A percentile compares a stretch with the other conserved stretches of the same genome.
Conservation (phyloP, 306 rosid species). For the Lagenaria siceraria region DNA sequence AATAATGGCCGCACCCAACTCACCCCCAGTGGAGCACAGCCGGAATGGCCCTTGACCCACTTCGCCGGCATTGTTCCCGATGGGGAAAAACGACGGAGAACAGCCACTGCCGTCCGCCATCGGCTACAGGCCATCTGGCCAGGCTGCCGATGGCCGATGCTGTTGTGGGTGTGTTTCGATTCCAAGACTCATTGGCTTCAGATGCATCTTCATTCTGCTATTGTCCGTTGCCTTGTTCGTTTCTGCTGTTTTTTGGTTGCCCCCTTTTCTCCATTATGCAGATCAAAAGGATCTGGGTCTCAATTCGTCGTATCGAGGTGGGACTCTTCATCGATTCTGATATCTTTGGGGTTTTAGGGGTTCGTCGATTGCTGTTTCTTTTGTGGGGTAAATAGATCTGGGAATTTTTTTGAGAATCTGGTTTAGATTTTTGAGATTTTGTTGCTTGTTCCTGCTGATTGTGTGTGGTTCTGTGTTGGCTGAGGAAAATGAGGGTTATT, state of each 20-base stretch:
- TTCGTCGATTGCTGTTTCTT: slow-evolving; percentile 29
- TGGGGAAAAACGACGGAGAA: slow-evolving; percentile 77
- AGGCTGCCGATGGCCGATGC: slow-evolving; percentile 29
- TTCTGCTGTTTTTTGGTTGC: slow-evolving; percentile 78
- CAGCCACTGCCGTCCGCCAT: slow-evolving; percentile 23
- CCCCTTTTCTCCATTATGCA: slow-evolving; percentile 49
- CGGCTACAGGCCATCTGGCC: slow-evolving; percentile 23
- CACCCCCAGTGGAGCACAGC: slow-evolving; percentile 12
- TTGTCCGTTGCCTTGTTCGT: slow-evolving; percentile 55
- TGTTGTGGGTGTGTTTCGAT: slow-evolving; percentile 29
- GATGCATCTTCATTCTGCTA: slow-evolving; percentile 57
- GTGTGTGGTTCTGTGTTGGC: not conserved
- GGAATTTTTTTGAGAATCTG: not conserved
- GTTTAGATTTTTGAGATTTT: not conserved
- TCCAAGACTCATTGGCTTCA: slow-evolving; percentile 39
- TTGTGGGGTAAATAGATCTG: slow-evolving; percentile 31
- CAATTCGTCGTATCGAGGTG: slow-evolving; percentile 52
- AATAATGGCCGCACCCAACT: slow-evolving; percentile 31
- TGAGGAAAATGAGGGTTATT: slow-evolving; percentile 16
- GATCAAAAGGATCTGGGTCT: slow-evolving; percentile 45
- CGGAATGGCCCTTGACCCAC: slow-evolving; percentile 32
- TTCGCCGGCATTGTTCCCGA: slow-evolving; percentile 37
- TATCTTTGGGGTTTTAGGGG: not conserved
- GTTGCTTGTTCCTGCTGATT: not conserved
- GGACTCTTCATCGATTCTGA: not conserved